phyloP scores from a whole-genome alignment of 2,329 filamentous ascomycete genomes.

The Botrytis galanthina region DNA sequence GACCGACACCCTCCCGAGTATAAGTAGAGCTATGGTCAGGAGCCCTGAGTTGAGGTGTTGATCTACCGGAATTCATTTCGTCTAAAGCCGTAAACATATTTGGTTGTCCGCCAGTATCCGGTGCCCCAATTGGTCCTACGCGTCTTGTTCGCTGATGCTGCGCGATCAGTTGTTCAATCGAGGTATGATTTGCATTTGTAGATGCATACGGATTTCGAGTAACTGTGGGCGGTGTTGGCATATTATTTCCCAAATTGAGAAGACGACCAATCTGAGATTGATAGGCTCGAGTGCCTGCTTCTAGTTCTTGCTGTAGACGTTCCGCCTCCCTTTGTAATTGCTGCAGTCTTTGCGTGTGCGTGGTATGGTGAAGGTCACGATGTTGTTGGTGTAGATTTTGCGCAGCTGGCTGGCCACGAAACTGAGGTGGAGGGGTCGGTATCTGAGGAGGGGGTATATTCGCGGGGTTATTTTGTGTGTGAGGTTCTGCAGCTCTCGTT shows the following conservation, averaged over 20 bases:
- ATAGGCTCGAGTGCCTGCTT: constrained; percentile 23
- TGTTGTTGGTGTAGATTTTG: constrained; percentile 32
- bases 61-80: constrained; percentile 34
- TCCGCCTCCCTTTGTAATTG: constrained; percentile 49
- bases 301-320: constrained; percentile 42
- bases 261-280: constrained; percentile 4
- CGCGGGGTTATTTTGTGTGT: constrained; percentile 8
- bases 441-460: neutral
- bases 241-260: constrained; percentile 19
- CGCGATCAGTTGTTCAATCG: constrained; percentile 17
- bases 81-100: constrained; percentile 25
- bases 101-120: constrained; percentile 24
- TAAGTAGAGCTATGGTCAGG: constrained; percentile 45
- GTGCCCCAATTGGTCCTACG: constrained; percentile 31
- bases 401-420: constrained; percentile 25
- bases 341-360: constrained; percentile 41
- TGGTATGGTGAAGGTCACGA: constrained; percentile 27
- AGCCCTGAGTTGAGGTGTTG: constrained; percentile 35
- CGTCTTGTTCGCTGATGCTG: constrained; percentile 22
- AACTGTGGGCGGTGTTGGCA: constrained; percentile 2
- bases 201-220: constrained; percentile 9
- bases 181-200: constrained; percentile 5
- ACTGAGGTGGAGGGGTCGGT: constrained; percentile 22
- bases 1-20: constrained; percentile 49
- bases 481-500: constrained; percentile 15